Conservation (phyloP, 352 stramenopile genomes). For the Pseudoperonospora humuli region DNA sequence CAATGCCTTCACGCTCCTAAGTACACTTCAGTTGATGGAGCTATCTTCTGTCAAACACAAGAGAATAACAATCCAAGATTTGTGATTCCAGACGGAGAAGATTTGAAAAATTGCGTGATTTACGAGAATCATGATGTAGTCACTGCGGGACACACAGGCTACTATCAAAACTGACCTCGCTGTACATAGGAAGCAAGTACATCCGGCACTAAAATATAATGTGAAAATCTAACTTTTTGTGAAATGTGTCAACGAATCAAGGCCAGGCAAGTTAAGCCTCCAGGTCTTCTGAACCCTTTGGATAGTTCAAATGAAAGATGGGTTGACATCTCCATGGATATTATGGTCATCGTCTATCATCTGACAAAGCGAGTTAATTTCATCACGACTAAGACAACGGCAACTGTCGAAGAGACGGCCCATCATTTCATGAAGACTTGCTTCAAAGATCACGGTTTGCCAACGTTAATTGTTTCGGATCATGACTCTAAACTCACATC, state of each 20-base stretch:
- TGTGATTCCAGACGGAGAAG: conserved; percentile 10
- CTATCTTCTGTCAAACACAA: conserved; percentile 7
- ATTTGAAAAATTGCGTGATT: conserved; percentile 14
- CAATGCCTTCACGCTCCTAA: neutral
- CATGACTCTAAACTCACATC: conserved; percentile 7
- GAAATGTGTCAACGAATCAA: conserved; percentile 19
- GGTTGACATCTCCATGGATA: conserved; percentile 8
- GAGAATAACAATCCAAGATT: conserved; percentile 4
- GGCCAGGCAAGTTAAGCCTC: conserved; percentile 10
- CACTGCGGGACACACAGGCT: conserved; percentile 1
- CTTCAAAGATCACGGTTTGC: conserved; percentile 6
- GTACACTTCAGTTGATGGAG: conserved; percentile 1
- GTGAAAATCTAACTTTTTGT: no score
- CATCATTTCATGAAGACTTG: conserved; percentile 6
- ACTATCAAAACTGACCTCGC: conserved; percentile 8
- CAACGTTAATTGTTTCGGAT: conserved; percentile 2
- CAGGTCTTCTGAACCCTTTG: conserved; percentile 5
- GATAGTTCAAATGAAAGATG: conserved; percentile 5
- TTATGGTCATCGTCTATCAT: conserved; percentile 4
- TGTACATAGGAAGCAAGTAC: conserved; percentile 6
- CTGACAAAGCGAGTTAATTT: neutral
- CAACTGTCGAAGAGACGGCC: conserved; percentile 1
- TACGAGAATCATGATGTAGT: conserved; percentile 8
- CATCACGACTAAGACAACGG: conserved; percentile 9
- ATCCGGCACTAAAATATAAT: no score